Evolutionary conservation across 2,329 filamentous ascomycete species (phyloP), one percentile per base, ranked within the genome.

Genomic region (Colletotrichum sp.): DNA sequence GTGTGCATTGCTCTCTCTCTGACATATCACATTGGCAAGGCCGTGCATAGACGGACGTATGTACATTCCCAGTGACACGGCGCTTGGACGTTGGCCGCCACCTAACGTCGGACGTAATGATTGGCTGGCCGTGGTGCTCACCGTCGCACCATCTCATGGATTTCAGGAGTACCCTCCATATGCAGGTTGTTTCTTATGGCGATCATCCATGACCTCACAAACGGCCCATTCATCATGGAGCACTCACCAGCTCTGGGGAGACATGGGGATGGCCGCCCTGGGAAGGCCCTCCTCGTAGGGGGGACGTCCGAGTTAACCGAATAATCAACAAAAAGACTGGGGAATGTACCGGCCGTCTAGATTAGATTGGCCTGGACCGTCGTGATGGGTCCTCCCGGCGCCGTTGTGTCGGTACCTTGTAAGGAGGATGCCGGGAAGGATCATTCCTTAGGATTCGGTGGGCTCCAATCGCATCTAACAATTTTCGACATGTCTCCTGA

Each of bases 391-490:
- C 48, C 60, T 48, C 32, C 24, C 8, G 21, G 36, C 55, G 55
- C 68, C 55, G 24, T 52, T 21, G 43, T 52, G 43, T 52, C 10
- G 43, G 18, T 16, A 13, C 24, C 28, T 24, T 21, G 64, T 59
- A 36, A 39, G 70, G 63, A 60, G 43, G 13, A 69, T 68, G 64
- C 70, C 24, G 57, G 59, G n/a, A 75, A 18, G 3, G 26, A 34
- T 57, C 21, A 34, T 68, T 21, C 30, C n/a, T 3, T 30, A 73
- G 55, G 63, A 68, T 64, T 26, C 10, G 16, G 43, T 34, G 64
- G 73, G 57, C 32, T 1, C 73, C 70, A 75, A 73, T 69, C 43
- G 65, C 72, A 75, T 75, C 72, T 75, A 16, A 48, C 18, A 4
- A 14, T 36, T 74, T 2, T 52, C 43, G n/a, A 72, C 18, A 26